Conservation (phyloP, 1,284 basidiomycete genomes). For the Porphyrellus sp. region DNA sequence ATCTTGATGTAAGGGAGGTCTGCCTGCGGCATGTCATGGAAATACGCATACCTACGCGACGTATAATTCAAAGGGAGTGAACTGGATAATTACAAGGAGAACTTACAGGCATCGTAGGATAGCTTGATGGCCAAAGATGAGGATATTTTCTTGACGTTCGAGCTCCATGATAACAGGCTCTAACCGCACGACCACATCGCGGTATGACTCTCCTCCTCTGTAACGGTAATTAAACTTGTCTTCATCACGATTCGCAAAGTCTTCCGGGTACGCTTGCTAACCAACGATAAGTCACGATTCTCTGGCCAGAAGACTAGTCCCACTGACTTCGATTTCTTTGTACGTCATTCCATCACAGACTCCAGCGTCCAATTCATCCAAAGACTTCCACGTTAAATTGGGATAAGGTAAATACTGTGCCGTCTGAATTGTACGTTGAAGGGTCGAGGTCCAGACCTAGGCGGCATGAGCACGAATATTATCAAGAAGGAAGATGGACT, state of each 20-base stretch:
- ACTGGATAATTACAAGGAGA: background rate
- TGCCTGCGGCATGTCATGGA: conserved; percentile 88
- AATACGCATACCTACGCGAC: conserved; percentile 80
- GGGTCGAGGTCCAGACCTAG: conserved; percentile 96
- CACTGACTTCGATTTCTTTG: conserved; percentile 88
- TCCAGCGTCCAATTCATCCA: conserved; percentile 97
- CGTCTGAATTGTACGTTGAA: conserved; percentile 91
- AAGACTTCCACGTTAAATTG: conserved; percentile 97
- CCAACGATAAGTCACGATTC: conserved; percentile 1
- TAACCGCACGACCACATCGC: conserved; percentile 92
- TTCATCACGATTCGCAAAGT: conserved; percentile 97
- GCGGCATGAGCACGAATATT: background rate
- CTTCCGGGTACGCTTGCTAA: conserved; percentile 92
- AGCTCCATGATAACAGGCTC: conserved; percentile 99
- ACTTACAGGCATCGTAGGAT: conserved; percentile 86
- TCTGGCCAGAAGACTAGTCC: background rate
- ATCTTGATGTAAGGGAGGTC: conserved; percentile 98
- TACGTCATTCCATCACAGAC: conserved; percentile 99
- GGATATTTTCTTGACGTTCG: conserved; percentile 94
- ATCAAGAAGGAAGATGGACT: conserved; percentile 23
- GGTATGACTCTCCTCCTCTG: conserved; percentile 91
- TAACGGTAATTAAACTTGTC: conserved; percentile 99
- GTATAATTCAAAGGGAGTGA: background rate
- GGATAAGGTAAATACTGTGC: conserved; percentile 79
- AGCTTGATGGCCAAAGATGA: conserved; percentile 97